Base-by-base conservation (phyloP, 2,329 filamentous ascomycete species). In the Fusarium pseudonygamai region DNA sequence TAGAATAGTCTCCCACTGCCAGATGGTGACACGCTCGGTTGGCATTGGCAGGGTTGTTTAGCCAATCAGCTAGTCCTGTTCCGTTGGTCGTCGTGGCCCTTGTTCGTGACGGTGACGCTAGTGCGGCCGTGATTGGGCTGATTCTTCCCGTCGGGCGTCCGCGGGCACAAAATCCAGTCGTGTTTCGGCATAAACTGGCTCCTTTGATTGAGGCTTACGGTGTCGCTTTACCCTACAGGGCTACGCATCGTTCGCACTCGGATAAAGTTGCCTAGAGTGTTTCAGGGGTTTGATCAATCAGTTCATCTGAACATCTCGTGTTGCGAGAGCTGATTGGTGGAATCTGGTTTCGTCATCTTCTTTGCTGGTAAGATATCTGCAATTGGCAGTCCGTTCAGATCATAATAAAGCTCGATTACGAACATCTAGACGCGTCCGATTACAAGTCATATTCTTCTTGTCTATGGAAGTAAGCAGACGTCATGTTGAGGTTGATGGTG, bases 351-450 rank as follows among this genome's bases (percentile, higher is more conserved):
- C 14, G 24, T 39, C 14, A 18, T n/a, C 11, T 2, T 13, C 5
- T 20, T 5, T n/a, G 20, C 13, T 18, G 11, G 4, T 14, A 12
- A 28, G 34, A 39, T 12, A 7, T 39, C n/a, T 50, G 7, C 47
- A 34, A n/a, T 22, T n/a, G 7, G 22, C 18, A 26, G 14, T n/a
- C 20, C 2, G 14, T 6, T 18, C 34, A 39, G 14, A 18, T 7
- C 34, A 39, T 28, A 4, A 7, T 9, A 13, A 10, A 10, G 20
- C 24, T 10, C 14, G 18, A 10, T 14, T 14, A 14, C 11, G 14
- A 39, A 1, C 3, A 13, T 28, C 11, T 4, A 22, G 0, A n/a
- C 50, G 34, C 2, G 34, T n/a, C 14, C 0, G 3, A 18, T 28
- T 26, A 5, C 18, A 28, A 22, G 32, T 16, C 14, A 13, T 28